Base-by-base conservation (phyloP, 1,139 yeast genomes). In the Nematodospora anomalae region DNA sequence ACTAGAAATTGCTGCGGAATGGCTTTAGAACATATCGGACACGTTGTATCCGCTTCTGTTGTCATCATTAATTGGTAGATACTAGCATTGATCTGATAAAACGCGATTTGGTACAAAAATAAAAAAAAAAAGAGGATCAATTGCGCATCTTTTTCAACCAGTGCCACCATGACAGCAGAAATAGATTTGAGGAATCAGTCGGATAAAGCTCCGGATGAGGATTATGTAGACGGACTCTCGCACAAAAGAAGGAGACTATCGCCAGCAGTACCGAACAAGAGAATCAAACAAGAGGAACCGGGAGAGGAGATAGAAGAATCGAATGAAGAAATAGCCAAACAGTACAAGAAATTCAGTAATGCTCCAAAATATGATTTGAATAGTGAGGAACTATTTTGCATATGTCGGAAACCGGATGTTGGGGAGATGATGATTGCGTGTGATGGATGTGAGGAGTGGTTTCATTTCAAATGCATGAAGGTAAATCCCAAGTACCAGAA, bases 401-500 rank as follows among this genome's bases (percentile, higher is more conserved):
- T 82, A 0, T 90, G 97, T 57, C 71, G 94, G 29, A 75, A 74
- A 42, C 85, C 90, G 0, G 97, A 90, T 52, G 70, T 73, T 43
- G 76, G 76, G 1, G 85, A 85, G 57, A 56, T 83, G 44, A 89
- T 89, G 97, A 84, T 90, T 15, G 89, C 86, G 0, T 90, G 97
- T 56, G 97, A 89, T 57, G 90, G 88, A 6, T 90, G 97, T 60
- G 96, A 89, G 53, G 96, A 87, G 46, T 90, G 97, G 97, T 90
- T 74, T 54, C 97, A 90, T 60, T 87, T 90, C 57, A 68, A 66
- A 33, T 90, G 97, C 53, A 77, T 89, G 71, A 73, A 73, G 42
- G 56, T 89, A 32, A 68, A 79, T 33, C 61, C 59, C n/a, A 60
- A 65, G 28, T 76, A 74, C 51, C 74, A 78, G 37, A 67, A 71